Conservation (phyloP, 2,329 filamentous ascomycete species). For the Fusarium xyrophilum region DNA sequence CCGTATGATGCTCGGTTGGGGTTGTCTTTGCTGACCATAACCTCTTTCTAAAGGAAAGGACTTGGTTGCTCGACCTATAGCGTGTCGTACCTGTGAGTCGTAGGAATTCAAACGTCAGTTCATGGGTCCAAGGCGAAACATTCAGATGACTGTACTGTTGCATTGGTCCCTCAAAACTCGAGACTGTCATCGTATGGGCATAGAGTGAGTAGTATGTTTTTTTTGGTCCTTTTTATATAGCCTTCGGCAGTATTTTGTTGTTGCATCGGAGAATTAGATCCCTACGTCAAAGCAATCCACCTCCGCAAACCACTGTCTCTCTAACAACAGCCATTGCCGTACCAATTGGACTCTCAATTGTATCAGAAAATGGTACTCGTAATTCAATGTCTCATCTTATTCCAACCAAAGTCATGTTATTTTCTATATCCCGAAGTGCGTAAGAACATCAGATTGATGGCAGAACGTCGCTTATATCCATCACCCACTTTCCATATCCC, state of each 20-base stretch:
- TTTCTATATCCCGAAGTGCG: not conserved
- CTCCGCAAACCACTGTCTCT: not conserved
- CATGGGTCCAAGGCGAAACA: not conserved
- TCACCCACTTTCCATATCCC: constrained; percentile 2
- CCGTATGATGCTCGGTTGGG: constrained; percentile 10
- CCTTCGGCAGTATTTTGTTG: not conserved
- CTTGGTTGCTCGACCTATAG: constrained; percentile 3
- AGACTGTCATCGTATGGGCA: not conserved
- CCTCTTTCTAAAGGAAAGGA: not conserved
- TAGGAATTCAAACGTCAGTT: constrained; percentile 9
- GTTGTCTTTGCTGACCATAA: not conserved
- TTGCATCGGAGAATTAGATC: not conserved
- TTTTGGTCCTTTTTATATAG: not conserved
- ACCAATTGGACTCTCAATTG: not conserved
- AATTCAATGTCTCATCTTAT: not conserved
- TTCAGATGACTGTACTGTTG: not conserved
- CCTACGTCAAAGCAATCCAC: not conserved
- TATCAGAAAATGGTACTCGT: not conserved
- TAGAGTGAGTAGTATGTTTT: not conserved
- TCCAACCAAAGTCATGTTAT: not conserved
- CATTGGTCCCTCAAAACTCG: not conserved
- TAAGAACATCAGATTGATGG: not conserved
- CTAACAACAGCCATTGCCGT: not conserved
- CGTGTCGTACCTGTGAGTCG: constrained; percentile 11
- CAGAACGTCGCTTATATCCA: constrained; percentile 5